Evolutionary conservation across 148 eudicot genomes (phyloP).

Genomic region (Dysphania ambrosioides): DNA sequence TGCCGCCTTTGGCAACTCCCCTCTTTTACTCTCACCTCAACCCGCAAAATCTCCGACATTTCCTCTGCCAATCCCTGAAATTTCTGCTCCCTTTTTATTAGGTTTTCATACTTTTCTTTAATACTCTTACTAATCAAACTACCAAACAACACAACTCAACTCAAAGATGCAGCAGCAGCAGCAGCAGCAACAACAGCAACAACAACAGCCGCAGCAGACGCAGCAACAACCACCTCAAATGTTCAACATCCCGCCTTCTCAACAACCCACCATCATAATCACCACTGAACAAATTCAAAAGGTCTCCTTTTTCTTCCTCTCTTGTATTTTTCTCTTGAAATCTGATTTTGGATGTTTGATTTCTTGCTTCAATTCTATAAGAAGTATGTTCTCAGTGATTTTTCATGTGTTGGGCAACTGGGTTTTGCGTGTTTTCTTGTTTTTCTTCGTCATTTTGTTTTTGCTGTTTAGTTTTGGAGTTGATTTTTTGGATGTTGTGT

Average conservation of each 20-base stretch:
- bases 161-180: conserved; percentile 21
- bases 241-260: conserved; percentile 22
- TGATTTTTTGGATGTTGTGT: not conserved
- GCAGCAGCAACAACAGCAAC: conserved; percentile 7
- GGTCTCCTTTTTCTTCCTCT: conserved; percentile 39
- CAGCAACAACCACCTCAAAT: conserved; percentile 32
- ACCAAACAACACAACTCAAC: not conserved
- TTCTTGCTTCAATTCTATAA: not conserved
- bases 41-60: conserved; percentile 13
- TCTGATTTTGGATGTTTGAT: conserved; percentile 5
- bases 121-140: not conserved
- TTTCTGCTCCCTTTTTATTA: not conserved
- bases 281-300: conserved; percentile 74
- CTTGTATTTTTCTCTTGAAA: not conserved
- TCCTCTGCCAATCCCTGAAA: conserved; percentile 9
- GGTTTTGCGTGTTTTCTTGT: not conserved
- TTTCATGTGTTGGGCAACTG: conserved; percentile 7
- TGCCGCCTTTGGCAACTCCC: conserved; percentile 23
- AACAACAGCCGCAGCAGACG: conserved; percentile 23
- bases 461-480: not conserved
- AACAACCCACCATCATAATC: conserved; percentile 35
- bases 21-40: not conserved
- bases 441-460: not conserved
- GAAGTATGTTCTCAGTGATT: not conserved
- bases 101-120: conserved; percentile 5